A percentile compares a stretch with the other conserved stretches of the same genome.
phyloP scores from a whole-genome alignment of 2,329 filamentous ascomycete genomes.

The Exophiala sideris region DNA sequence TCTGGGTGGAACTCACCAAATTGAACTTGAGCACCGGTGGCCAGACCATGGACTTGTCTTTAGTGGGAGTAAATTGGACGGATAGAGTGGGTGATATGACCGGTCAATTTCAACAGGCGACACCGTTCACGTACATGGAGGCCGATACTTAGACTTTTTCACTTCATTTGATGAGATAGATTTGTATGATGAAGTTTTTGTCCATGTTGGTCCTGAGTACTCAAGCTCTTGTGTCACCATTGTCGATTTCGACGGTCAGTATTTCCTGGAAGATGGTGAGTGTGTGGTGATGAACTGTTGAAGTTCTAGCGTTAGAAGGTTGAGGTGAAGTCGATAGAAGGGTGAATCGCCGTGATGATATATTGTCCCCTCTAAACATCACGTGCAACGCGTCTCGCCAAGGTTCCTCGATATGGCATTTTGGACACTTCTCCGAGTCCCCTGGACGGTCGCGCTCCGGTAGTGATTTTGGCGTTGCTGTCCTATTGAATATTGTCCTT shows the following conservation, averaged over 20 bases:
- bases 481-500: background rate
- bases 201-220: too few relatives aligned
- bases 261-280: too few relatives aligned
- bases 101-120: background rate
- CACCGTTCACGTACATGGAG: background rate
- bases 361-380: background rate
- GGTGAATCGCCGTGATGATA: background rate
- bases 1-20: background rate
- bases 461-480: background rate
- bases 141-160: background rate
- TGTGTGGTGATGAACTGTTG: too few relatives aligned
- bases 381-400: background rate
- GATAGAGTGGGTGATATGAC: constrained; percentile 1
- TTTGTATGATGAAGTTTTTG: too few relatives aligned
- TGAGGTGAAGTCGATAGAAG: background rate
- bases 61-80: constrained; percentile 2
- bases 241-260: too few relatives aligned
- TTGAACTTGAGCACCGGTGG: background rate
- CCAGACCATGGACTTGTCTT: background rate
- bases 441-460: background rate
- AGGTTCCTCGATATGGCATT: constrained; percentile 4
- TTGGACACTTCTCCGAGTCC: constrained; percentile 12
- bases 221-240: too few relatives aligned
- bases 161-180: background rate
- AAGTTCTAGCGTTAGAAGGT: background rate